phyloP scores from a whole-genome alignment of 768 basidiomycete genomes.

The Trametes punicea region DNA sequence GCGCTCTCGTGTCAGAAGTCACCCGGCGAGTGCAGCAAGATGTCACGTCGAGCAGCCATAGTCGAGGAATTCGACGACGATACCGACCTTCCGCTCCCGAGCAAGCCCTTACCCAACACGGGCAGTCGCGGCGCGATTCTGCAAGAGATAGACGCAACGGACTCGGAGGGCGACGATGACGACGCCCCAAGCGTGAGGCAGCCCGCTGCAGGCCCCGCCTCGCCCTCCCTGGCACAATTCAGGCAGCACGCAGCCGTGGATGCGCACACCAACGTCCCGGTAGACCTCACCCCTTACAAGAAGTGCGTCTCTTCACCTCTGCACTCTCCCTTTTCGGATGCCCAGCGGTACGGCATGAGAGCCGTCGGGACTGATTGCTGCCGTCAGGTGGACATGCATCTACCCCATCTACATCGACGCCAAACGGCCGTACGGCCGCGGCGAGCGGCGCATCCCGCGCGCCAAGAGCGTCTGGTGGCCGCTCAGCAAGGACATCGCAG shows the following conservation, averaged over 20 bases:
- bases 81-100: conserved; percentile 83
- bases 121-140: conserved; percentile 74
- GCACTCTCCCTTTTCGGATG: background rate
- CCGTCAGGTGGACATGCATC: conserved; percentile 83
- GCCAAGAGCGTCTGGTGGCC: conserved; percentile 92
- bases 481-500: conserved; percentile 87
- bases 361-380: conserved; percentile 3
- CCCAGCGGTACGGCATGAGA: background rate
- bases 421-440: conserved; percentile 81
- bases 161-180: conserved; percentile 27
- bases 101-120: conserved; percentile 58
- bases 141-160: conserved; percentile 69
- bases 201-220: conserved; percentile 50
- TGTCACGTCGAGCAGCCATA: conserved; percentile 69
- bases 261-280: conserved; percentile 41
- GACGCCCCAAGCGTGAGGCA: conserved; percentile 3
- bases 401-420: conserved; percentile 98
- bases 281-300: conserved; percentile 82
- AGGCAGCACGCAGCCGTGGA: conserved; percentile 20
- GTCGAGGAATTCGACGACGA: conserved; percentile 92
- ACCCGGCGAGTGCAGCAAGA: conserved; percentile 24
- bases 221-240: conserved; percentile 38
- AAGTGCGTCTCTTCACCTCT: conserved; percentile 61
- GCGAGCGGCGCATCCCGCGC: conserved; percentile 78
- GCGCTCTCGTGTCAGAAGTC: background rate